Conservation (phyloP, 139 green algal species). For the Pedinophyceae sp. region DNA sequence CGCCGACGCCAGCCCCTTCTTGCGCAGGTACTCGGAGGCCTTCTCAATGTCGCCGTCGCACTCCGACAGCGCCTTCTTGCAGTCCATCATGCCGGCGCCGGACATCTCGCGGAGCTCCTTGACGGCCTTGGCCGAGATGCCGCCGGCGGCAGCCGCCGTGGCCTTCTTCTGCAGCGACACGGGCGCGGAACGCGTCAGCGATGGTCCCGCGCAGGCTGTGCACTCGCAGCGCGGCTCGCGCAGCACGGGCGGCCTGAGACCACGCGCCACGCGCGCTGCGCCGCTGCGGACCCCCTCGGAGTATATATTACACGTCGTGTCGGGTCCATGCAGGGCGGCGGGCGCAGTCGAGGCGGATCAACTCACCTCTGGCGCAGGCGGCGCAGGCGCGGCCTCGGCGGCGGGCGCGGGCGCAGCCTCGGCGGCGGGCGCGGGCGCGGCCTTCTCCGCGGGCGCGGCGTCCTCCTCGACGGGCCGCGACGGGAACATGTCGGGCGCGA, state of each 20-base stretch:
- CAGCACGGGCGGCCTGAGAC: background rate
- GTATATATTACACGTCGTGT: constrained; percentile 4
- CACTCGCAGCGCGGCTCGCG: background rate
- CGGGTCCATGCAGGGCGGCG: background rate
- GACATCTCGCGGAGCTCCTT: constrained; percentile 66
- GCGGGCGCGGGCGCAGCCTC: background rate
- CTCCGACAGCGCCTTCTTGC: constrained; percentile 92
- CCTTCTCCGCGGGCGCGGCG: background rate
- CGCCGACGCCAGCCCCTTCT: constrained; percentile 87
- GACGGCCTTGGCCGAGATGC: constrained; percentile 59
- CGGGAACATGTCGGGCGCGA: constrained; percentile 13
- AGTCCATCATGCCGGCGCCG: constrained; percentile 97
- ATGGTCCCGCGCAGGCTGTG: background rate
- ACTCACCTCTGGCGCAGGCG: constrained; percentile 5
- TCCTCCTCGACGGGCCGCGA: constrained; percentile 1
- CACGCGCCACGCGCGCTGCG: background rate
- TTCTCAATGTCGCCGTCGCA: constrained; percentile 55
- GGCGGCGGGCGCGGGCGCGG: background rate
- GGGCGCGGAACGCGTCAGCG: background rate
- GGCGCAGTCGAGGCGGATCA: background rate
- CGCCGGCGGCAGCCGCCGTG: constrained; percentile 3
- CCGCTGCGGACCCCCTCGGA: background rate
- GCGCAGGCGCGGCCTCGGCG: constrained; percentile 1
- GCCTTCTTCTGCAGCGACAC: background rate
- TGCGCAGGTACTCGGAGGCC: constrained; percentile 75